phyloP scores from a whole-genome alignment of 306 rosid species.

The Mimosa bimucronata region DNA sequence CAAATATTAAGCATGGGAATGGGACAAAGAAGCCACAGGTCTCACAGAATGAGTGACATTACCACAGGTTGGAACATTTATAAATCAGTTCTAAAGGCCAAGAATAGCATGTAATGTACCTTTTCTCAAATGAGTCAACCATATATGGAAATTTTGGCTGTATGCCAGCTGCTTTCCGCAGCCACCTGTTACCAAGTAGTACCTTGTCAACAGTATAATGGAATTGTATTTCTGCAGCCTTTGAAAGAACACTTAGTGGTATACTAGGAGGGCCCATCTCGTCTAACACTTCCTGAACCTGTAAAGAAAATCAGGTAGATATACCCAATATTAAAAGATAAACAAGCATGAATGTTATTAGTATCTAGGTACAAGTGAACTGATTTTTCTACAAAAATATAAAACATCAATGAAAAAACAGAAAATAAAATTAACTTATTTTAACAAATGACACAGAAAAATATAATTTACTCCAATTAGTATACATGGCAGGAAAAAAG shows the following conservation, averaged over 20 bases:
- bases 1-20: background rate
- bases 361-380: background rate
- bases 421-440: slow-evolving; percentile 12
- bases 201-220: slow-evolving; percentile 80
- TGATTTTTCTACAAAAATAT: background rate
- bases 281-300: slow-evolving; percentile 96
- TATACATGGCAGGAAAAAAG: background rate
- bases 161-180: slow-evolving; percentile 91
- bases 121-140: slow-evolving; percentile 96
- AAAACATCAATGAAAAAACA: slow-evolving; percentile 7
- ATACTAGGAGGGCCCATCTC: slow-evolving; percentile 91
- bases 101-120: slow-evolving; percentile 50
- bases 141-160: slow-evolving; percentile 93
- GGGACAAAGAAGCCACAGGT: slow-evolving; percentile 14
- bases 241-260: slow-evolving; percentile 88
- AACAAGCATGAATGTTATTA: background rate
- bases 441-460: slow-evolving; percentile 19
- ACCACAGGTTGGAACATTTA: slow-evolving; percentile 14
- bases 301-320: slow-evolving; percentile 21
- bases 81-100: background rate
- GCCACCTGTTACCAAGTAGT: slow-evolving; percentile 93
- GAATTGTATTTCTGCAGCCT: slow-evolving; percentile 93
- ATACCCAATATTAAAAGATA: slow-evolving; percentile 23
- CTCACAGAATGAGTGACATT: slow-evolving; percentile 17
- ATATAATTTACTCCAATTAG: background rate